Evolutionary conservation across 192 early-diverging fungal species (phyloP), one percentile per base, ranked within the genome.

Genomic region (Gigaspora rosea): DNA sequence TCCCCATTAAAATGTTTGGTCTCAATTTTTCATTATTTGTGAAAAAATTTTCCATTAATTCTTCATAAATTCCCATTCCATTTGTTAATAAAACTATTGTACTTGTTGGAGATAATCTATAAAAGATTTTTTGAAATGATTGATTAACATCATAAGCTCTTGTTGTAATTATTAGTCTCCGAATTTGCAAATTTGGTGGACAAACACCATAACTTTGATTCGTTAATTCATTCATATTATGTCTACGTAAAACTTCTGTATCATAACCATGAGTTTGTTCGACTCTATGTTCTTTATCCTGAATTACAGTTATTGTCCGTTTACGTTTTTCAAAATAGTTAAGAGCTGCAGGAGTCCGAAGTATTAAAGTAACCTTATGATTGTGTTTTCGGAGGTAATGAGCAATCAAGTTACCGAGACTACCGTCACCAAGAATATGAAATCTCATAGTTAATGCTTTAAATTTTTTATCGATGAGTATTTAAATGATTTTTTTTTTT

Each of bases 381-480:
- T 75, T 61, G 8, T 64, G 52, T n/a, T 81, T 76, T 54, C 86
- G 82, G 57, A 94, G 81, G 54, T 88, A 78, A 15, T 84, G 81
- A 10, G 90, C 91, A 66, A 92, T 79, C 57, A 91, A 82, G 49
- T 89, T 83, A 5, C 92, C 92, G 20, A 92, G 85, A n/a, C 90
- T 91, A 5, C 91, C 91, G 41, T 87, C 86, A 27, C 92, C 92
- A 8, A 94, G 80, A 52, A 94, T 78, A 77, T 94, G 89, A n/a
- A 90, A 78, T 9, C 32, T 33, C 63, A 65, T 65, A 41, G 41
- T 41, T 41, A 27, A 27, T 41, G 7, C 41, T 41, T 41, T 41
- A 6, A 41, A 41, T 41, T 41, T 7, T 7, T 41, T 7, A 41
- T 41, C 4, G 7, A 41, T 41, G 41, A 41, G 41, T 41, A 6